Evolutionary conservation across 441 rosid species (phyloP).

Genomic region (Syzygium malaccense): DNA sequence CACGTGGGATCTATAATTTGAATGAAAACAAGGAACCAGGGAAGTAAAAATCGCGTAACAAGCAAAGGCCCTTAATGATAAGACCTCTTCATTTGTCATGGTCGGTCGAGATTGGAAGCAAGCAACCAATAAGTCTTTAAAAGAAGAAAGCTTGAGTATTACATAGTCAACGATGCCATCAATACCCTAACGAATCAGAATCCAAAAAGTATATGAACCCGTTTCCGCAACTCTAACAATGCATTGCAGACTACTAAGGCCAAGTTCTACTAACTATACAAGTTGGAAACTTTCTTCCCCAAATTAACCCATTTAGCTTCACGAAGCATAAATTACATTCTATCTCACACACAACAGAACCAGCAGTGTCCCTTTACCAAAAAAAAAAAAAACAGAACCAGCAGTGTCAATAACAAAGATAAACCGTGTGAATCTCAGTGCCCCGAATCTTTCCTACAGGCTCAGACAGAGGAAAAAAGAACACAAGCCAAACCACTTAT

Average conservation of each 20-base stretch:
- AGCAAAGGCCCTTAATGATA: neutral
- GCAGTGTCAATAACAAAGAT: neutral
- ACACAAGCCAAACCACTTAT: neutral
- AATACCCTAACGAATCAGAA: neutral
- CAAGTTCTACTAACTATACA: neutral
- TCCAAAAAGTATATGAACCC: neutral
- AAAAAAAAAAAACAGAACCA: no score
- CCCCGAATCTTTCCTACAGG: neutral
- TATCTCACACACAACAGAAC: neutral
- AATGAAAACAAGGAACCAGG: neutral
- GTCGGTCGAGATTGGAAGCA: neutral
- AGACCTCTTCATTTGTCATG: neutral
- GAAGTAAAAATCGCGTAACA: neutral
- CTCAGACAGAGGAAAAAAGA: neutral
- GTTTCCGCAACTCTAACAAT: neutral
- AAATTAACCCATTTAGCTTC: neutral
- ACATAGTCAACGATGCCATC: neutral
- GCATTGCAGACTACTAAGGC: neutral
- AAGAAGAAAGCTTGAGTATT: neutral
- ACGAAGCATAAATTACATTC: neutral
- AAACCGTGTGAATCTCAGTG: fast-evolving
- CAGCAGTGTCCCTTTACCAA: no score
- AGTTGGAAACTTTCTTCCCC: neutral
- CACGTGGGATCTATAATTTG: neutral
- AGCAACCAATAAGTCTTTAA: neutral